These are phyloP conservation scores for Pseudohyphozyma bogoriensis DNA, from an alignment of 768 basidiomycete species.

Conservation along the genomic window DNA sequence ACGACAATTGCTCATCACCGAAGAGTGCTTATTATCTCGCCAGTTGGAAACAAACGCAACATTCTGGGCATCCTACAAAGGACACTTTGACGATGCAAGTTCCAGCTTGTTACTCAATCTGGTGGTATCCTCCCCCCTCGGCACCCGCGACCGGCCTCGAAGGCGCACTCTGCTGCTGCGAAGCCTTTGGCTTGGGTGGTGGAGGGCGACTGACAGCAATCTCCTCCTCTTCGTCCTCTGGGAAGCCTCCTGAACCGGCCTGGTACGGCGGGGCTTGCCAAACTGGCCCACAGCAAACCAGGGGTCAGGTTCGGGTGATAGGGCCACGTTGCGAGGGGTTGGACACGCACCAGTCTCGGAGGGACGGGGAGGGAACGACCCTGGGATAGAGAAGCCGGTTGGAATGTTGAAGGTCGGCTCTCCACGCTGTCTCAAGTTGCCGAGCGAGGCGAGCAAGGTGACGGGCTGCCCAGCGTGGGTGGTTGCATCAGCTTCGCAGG, in stretches of 20 bases:
- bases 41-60: neutral
- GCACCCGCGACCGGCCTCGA: constrained; percentile 1
- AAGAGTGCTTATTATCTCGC: no score
- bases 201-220: no score
- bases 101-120: constrained; percentile 13
- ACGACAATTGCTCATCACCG: no score
- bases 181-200: neutral
- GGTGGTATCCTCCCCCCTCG: constrained; percentile 24
- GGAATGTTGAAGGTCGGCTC: neutral
- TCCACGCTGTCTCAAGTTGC: constrained; percentile 5
- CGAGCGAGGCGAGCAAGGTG: constrained; percentile 4
- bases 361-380: constrained; percentile 3
- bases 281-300: neutral
- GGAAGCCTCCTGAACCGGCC: no score
- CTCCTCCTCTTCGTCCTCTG: constrained; percentile 10
- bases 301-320: neutral
- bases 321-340: neutral
- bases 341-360: constrained; percentile 7
- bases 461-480: constrained; percentile 10
- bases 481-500: neutral
- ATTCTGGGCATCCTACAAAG: neutral
- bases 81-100: no score
- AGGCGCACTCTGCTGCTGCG: neutral
- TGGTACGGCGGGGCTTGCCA: constrained; percentile 22
- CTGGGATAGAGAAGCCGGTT: constrained; percentile 2